phyloP scores from a whole-genome alignment of 495 filamentous ascomycete genomes.

The Aspergillus homomorphus region DNA sequence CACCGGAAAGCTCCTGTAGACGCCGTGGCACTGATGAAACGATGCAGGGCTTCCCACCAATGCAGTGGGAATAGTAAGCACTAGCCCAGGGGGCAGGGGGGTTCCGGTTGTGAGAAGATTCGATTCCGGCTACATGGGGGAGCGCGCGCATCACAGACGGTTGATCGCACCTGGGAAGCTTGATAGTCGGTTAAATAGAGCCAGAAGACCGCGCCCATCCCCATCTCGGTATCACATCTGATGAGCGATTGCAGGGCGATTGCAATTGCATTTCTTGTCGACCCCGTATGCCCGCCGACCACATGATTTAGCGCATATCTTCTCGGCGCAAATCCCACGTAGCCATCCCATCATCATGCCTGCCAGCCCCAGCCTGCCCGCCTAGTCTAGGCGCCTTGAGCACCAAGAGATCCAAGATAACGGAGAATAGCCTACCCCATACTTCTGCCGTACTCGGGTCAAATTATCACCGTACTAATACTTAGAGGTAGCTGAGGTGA shows the following conservation, averaged over 20 bases:
- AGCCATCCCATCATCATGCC: not conserved
- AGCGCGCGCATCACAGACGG: not conserved
- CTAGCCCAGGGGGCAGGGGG: conserved; percentile 19
- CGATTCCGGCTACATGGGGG: not conserved
- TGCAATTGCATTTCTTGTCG: too few relatives aligned
- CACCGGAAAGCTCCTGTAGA: not conserved
- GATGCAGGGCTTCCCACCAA: conserved; percentile 14
- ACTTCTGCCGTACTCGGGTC: not conserved
- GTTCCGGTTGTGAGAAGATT: conserved; percentile 1
- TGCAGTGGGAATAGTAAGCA: conserved; percentile 6
- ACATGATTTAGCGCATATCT: not conserved
- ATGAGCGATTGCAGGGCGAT: not conserved
- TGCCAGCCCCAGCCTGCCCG: not conserved
- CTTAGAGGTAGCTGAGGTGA: not conserved
- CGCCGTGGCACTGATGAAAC: conserved; percentile 18
- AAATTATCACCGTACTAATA: not conserved
- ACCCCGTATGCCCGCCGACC: not conserved
- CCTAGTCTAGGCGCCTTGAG: not conserved
- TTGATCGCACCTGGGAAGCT: not conserved
- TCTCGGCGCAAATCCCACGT: not conserved
- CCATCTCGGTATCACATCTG: not conserved
- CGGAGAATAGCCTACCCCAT: not conserved
- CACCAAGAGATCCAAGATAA: not conserved
- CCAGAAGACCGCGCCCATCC: not conserved
- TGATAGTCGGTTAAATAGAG: conserved; percentile 1